Base-by-base conservation (phyloP, 73 alveolate species). In the Halteria grandinella region DNA sequence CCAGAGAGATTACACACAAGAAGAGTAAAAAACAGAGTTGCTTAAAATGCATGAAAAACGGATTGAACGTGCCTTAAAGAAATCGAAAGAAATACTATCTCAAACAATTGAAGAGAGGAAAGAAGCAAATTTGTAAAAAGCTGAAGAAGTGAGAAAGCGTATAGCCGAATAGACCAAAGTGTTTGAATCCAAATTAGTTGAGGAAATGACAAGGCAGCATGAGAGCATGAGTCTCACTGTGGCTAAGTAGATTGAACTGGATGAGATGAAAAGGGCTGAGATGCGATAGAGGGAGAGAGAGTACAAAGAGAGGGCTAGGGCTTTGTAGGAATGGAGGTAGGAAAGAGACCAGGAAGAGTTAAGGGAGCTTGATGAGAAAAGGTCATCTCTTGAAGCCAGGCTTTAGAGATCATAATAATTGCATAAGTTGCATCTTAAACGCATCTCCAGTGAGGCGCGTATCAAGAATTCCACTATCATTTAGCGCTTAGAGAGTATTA, bases 361-460 rank as follows among this genome's bases (percentile, higher is more conserved):
- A 15, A 11, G 20, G 24, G n/a, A 43, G 1, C 14, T 37, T 6
- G 59, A 40, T 6, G 4, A 11, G 37, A 60, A 6, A 31, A 5
- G 37, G 2, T 36, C 37, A 21, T 60, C 77, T 25, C 37, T 60
- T 37, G 77, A 60, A 40, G 1, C 21, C 47, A 33, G 29, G 29
- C 51, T 60, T 23, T 21, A 23, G 24, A 33, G 59, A 60, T 60
- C 77, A 40, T 21, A 7, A 40, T 8, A 36, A 33, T 3, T 60
- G 12, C 80, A 66, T 25, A 21, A 41, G 2, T 3, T 14, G 3
- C 23, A 41, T 14, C 36, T 66, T 7, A 21, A n/a, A 24, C 48
- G 80, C 1, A 52, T 66, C 4, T 27, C 54, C 8, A 34, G 63
- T 10, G 80, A 66, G 28, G 80, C 80, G 4, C 29, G 53, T 45